These are phyloP conservation scores for Nowakowskiella sp. DNA, from an alignment of 192 early-diverging fungal genomes.

Conservation along the genomic window DNA sequence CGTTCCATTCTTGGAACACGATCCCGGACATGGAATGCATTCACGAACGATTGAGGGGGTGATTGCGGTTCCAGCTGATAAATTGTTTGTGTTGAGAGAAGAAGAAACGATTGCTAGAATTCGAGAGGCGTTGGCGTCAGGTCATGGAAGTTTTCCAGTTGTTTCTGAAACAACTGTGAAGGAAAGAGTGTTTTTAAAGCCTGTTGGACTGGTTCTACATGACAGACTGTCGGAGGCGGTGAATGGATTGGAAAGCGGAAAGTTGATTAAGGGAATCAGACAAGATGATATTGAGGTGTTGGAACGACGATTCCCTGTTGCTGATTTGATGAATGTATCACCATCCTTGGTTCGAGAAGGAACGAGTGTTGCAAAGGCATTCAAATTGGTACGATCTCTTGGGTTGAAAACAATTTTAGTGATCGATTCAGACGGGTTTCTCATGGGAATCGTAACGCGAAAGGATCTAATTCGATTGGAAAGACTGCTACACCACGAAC, in stretches of 20 bases:
- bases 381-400: slow-evolving; percentile 18
- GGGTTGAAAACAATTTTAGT: slow-evolving; percentile 30
- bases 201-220: slow-evolving; percentile 2
- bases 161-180: slow-evolving; percentile 8
- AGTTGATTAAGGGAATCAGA: too few species aligned
- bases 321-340: slow-evolving; percentile 13
- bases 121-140: not conserved
- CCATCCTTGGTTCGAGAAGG: slow-evolving; percentile 21
- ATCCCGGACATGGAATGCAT: slow-evolving; percentile 17
- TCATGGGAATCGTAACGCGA: slow-evolving; percentile 25
- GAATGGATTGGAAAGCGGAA: too few species aligned
- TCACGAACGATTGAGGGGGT: slow-evolving; percentile 8
- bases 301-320: not conserved
- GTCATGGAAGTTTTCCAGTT: slow-evolving; percentile 23
- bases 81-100: not conserved
- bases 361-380: slow-evolving; percentile 26
- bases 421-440: slow-evolving; percentile 20
- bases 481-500: too few species aligned
- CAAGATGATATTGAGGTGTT: too few species aligned
- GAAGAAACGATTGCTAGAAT: too few species aligned
- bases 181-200: slow-evolving; percentile 6
- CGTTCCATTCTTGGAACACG: slow-evolving; percentile 19
- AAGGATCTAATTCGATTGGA: slow-evolving; percentile 19
- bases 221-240: slow-evolving; percentile 5
- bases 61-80: slow-evolving; percentile 2